These are phyloP conservation scores for Lepidium africanum DNA, from an alignment of 345 rosid species.

Conservation along the genomic window DNA sequence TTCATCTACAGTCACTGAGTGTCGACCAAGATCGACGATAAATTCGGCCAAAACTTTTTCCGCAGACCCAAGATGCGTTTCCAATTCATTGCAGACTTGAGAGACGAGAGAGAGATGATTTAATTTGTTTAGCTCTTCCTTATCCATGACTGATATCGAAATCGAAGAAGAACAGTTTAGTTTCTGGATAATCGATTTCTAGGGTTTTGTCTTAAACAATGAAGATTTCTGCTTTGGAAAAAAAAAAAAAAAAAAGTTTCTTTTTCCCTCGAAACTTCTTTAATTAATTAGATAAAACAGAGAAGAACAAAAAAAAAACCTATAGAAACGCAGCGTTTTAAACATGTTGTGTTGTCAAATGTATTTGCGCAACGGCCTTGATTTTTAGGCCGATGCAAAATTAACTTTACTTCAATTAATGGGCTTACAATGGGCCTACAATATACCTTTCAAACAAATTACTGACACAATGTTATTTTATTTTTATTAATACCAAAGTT, in stretches of 20 bases:
- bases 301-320: neutral
- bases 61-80: constrained; percentile 67
- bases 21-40: constrained; percentile 52
- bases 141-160: constrained; percentile 8
- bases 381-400: neutral
- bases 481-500: neutral
- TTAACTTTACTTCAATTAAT: neutral
- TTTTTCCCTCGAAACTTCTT: neutral
- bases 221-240: neutral
- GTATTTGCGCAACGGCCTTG: neutral
- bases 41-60: constrained; percentile 77
- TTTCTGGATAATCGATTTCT: constrained; percentile 1
- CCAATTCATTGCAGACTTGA: constrained; percentile 74
- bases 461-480: neutral
- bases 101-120: constrained; percentile 55
- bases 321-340: neutral
- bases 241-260: neutral
- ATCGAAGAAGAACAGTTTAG: neutral
- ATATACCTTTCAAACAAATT: neutral
- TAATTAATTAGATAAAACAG: neutral
- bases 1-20: constrained; percentile 55
- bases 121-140: constrained; percentile 33
- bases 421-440: neutral
- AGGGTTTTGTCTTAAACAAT: constrained; percentile 2
- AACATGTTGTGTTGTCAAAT: neutral